phyloP scores from a whole-genome alignment of 1,139 yeast genomes.

The Blastobotrys raffinosifermentans region DNA sequence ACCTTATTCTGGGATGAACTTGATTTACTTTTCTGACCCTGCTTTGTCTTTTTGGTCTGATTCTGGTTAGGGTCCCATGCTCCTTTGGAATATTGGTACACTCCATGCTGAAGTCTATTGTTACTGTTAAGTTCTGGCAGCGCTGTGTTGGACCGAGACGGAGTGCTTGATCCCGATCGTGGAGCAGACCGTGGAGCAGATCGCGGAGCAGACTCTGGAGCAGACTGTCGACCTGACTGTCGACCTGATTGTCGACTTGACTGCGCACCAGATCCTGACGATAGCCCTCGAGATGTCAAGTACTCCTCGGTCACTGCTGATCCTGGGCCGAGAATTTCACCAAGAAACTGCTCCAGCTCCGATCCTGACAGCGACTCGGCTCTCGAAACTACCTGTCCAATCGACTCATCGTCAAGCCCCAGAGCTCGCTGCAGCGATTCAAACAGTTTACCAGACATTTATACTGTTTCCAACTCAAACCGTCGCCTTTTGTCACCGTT shows the following conservation, averaged over 20 bases:
- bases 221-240: slow-evolving; percentile 1
- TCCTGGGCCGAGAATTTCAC: slow-evolving; percentile 9
- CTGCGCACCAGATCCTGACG: background rate
- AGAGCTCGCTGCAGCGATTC: slow-evolving; percentile 3
- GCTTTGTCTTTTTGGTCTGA: slow-evolving; percentile 3
- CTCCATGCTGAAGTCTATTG: slow-evolving; percentile 5
- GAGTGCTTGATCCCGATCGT: background rate
- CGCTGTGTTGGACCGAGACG: background rate
- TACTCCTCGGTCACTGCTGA: slow-evolving; percentile 7
- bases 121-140: background rate
- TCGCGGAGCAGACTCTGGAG: slow-evolving; percentile 5
- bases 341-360: slow-evolving; percentile 8
- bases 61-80: slow-evolving; percentile 15
- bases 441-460: slow-evolving; percentile 1
- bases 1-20: slow-evolving; percentile 16
- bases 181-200: background rate
- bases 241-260: slow-evolving; percentile 3
- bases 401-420: slow-evolving; percentile 10
- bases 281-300: slow-evolving; percentile 2
- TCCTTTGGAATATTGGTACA: slow-evolving; percentile 15
- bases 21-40: slow-evolving; percentile 5
- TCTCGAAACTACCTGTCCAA: slow-evolving; percentile 8
- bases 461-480: no score
- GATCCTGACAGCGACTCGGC: slow-evolving; percentile 8
- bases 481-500: no score